Base-by-base conservation (phyloP, 1,284 basidiomycete species). In the Rhodotorula mucilaginosa region DNA sequence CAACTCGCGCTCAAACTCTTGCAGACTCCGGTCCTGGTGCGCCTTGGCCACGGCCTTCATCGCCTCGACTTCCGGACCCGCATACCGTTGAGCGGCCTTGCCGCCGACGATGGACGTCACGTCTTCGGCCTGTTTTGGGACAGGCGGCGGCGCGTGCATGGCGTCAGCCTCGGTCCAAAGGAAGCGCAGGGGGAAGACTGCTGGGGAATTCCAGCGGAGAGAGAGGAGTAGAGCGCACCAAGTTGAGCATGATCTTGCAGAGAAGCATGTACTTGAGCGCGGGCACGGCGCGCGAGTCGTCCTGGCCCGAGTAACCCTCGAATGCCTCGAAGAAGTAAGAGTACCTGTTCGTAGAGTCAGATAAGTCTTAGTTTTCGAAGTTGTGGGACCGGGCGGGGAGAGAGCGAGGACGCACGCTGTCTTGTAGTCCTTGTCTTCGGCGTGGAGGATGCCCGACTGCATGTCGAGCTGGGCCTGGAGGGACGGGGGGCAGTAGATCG, bases 251-350 rank as follows among this genome's bases (percentile, higher is more conserved):
- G 80, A 98, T 90, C 82, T 98, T 98, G 83, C 96, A 98, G 61
- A 98, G 83, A 19, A 98, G 85, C 94, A 98, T 97, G 82, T 98
- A 98, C 82, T 98, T 98, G 75, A 99, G 85, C 16, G 93, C 93
- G 5, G 87, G 86, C n/a, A 96, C 84, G 1, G 94, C 88, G 77
- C 76, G 83, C 73, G 81, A 76, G 70, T 86, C 84, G 62, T 86
- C 67, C 46, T 84, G 81, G 51, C 82, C 80, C 3, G 90, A 88
- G 73, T 92, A 90, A 2, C 92, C 93, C 78, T 99, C 96, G 76
- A 98, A 96, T 3, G 93, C 90, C 82, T 99, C 96, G 78, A 93
- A 95, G 83, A 98, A 98, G 84, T 99, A 99, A 1, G 93, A 96
- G 81, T 97, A 97, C 19, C 82, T 82, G 73, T 12, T 12, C 13